phyloP scores from a whole-genome alignment of 306 rosid genomes.

The Lathyrus tuberosus region DNA sequence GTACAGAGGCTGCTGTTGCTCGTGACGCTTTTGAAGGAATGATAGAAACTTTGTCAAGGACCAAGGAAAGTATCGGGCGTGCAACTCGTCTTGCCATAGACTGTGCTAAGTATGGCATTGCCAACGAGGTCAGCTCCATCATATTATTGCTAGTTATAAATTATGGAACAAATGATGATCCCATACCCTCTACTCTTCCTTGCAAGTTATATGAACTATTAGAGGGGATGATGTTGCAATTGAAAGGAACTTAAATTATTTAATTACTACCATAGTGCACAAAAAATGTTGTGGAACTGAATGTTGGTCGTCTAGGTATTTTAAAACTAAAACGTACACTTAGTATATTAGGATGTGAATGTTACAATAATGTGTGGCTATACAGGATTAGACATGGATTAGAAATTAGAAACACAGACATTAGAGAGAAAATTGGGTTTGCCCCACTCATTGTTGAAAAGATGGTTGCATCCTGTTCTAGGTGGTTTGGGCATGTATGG shows the following conservation, averaged over 20 bases:
- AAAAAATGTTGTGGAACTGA: background rate
- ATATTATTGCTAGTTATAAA: constrained; percentile 24
- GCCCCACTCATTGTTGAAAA: background rate
- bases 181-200: background rate
- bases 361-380: background rate
- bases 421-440: constrained; percentile 18
- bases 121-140: constrained; percentile 74
- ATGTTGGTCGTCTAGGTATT: background rate
- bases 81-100: constrained; percentile 99
- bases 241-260: background rate
- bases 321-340: background rate
- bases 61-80: constrained; percentile 96
- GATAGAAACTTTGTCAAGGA: constrained; percentile 99
- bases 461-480: background rate
- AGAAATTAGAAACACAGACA: constrained; percentile 2
- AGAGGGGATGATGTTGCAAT: background rate
- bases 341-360: background rate
- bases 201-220: constrained; percentile 17
- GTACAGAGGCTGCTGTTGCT: constrained; percentile 97
- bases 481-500: constrained; percentile 6
- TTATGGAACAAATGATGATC: constrained; percentile 13
- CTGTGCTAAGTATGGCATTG: constrained; percentile 98
- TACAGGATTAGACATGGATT: background rate
- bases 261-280: constrained; percentile 5
- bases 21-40: constrained; percentile 99